These are phyloP conservation scores for Hyphochytrium catenoides DNA, from an alignment of 352 stramenopile species.

Conservation along the genomic window DNA sequence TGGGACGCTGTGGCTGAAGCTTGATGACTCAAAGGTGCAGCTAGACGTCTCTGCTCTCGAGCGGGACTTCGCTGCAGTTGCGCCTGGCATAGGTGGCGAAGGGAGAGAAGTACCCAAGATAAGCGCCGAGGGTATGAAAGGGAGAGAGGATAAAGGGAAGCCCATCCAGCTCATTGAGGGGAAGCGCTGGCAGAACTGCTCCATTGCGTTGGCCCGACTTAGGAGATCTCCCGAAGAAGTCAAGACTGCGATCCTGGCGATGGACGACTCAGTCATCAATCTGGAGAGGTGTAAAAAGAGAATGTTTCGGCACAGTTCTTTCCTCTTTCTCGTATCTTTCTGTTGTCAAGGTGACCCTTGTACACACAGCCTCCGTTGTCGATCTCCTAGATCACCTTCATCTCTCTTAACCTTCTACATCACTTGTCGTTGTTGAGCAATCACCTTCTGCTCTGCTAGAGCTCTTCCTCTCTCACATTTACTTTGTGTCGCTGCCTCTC, in stretches of 20 bases:
- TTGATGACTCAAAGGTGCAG: no score
- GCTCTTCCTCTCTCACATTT: no score
- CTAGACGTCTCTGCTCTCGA: no score
- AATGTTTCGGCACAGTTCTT: no score
- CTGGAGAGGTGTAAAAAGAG: conserved; percentile 9
- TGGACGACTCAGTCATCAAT: conserved; percentile 9
- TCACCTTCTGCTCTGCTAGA: no score
- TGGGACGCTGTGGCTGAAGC: conserved; percentile 4
- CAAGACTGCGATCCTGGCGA: conserved; percentile 6
- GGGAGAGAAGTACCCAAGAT: background rate
- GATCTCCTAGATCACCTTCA: no score
- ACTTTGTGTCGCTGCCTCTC: no score
- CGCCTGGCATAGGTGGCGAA: background rate
- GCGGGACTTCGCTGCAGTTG: background rate
- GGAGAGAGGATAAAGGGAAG: conserved; percentile 3
- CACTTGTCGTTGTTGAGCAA: no score
- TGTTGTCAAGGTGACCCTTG: no score
- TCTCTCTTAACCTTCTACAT: no score
- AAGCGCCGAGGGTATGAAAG: background rate
- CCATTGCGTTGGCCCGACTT: conserved; percentile 13
- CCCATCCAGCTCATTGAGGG: conserved; percentile 10
- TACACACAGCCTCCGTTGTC: no score
- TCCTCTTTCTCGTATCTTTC: no score
- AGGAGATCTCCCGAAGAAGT: conserved; percentile 5
- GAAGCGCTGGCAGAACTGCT: conserved; percentile 16